Conservation (phyloP, 2,329 filamentous ascomycete genomes). For the Fusarium sp. region DNA sequence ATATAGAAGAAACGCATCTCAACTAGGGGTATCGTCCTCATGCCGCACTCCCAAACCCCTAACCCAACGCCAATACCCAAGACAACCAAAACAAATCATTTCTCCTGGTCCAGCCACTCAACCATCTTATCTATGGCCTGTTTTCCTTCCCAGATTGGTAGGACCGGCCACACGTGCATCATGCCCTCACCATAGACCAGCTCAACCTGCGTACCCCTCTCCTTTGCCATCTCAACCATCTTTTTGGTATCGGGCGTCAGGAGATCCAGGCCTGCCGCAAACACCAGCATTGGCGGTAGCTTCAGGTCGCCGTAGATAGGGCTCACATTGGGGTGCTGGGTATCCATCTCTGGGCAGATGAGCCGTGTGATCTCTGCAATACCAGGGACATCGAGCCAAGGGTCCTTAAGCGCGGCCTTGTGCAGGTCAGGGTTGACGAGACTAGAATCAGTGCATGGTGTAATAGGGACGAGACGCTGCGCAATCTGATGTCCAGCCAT, state of each 20-base stretch:
- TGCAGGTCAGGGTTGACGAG: constrained; percentile 50
- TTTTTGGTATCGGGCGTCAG: constrained; percentile 49
- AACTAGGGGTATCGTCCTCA: constrained; percentile 29
- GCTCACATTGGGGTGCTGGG: constrained; percentile 49
- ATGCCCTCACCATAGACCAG: constrained; percentile 51
- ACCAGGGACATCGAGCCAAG: constrained; percentile 50
- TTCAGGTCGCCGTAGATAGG: constrained; percentile 50
- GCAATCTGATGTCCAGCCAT: constrained; percentile 46
- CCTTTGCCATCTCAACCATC: constrained; percentile 49
- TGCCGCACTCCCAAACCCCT: constrained; percentile 10
- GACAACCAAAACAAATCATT: constrained; percentile 10
- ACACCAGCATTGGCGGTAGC: constrained; percentile 52
- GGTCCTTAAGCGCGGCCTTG: constrained; percentile 44
- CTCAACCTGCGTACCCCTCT: constrained; percentile 48
- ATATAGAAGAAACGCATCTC: constrained; percentile 13
- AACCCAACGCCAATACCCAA: constrained; percentile 30
- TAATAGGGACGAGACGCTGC: constrained; percentile 49
- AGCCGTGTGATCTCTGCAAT: constrained; percentile 47
- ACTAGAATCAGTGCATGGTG: constrained; percentile 52
- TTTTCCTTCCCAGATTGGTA: constrained; percentile 50
- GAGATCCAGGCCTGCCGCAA: constrained; percentile 50
- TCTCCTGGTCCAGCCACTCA: constrained; percentile 44
- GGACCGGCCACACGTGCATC: constrained; percentile 54
- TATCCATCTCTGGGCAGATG: constrained; percentile 49
- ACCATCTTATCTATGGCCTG: constrained; percentile 49